phyloP scores from a whole-genome alignment of 306 rosid genomes.

The Prunus mongolica region DNA sequence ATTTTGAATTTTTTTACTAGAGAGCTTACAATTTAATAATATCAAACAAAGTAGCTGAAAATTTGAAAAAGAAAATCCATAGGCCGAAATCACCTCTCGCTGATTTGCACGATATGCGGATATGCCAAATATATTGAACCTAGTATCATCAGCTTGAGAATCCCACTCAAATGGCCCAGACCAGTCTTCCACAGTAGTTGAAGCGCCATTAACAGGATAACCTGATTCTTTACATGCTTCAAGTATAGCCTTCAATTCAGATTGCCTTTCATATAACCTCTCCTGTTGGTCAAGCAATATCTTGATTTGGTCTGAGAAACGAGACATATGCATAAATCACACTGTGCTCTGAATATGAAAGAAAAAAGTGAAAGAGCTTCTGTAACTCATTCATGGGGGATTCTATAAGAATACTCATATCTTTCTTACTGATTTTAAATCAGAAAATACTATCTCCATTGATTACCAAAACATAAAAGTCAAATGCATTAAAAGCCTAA shows the following conservation, averaged over 20 bases:
- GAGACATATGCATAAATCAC: neutral
- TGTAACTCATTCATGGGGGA: neutral
- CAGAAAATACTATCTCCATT: neutral
- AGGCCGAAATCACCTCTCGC: slow-evolving; percentile 51
- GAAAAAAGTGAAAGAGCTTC: neutral
- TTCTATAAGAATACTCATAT: neutral
- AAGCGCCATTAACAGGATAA: slow-evolving; percentile 29
- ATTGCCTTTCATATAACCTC: slow-evolving; percentile 61
- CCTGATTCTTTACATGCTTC: slow-evolving; percentile 59
- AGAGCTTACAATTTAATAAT: neutral
- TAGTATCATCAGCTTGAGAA: slow-evolving; percentile 67
- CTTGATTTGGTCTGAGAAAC: slow-evolving; percentile 57
- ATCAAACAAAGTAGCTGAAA: neutral
- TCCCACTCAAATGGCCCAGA: slow-evolving; percentile 79
- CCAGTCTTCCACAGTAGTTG: slow-evolving; percentile 63
- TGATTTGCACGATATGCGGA: slow-evolving; percentile 83
- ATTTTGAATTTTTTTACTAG: neutral
- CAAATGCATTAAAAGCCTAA: neutral
- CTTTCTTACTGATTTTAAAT: neutral
- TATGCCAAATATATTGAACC: slow-evolving; percentile 84
- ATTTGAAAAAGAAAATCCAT: neutral
- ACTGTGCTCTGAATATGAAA: neutral
- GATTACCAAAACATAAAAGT: neutral
- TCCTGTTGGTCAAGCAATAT: slow-evolving; percentile 73
- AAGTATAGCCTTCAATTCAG: slow-evolving; percentile 62